Conservation (phyloP, 768 basidiomycete species). For the Termitomyces sp. region DNA sequence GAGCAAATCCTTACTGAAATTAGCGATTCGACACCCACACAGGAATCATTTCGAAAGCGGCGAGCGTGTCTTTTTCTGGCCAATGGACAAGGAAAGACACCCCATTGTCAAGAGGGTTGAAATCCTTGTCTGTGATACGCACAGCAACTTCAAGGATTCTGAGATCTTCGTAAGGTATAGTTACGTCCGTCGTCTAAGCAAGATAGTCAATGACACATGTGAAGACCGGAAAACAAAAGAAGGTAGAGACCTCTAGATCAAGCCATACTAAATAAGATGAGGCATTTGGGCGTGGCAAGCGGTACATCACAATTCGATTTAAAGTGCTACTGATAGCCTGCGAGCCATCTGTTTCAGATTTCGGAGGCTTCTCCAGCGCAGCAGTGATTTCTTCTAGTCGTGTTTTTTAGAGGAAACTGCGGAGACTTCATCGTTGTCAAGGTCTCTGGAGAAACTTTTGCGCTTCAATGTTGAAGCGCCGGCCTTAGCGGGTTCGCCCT, state of each 20-base stretch:
- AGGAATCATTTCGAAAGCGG: neutral
- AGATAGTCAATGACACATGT: neutral
- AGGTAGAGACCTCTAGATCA: neutral
- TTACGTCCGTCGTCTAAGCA: neutral
- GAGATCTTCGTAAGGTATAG: neutral
- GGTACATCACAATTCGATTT: neutral
- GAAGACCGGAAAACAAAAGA: neutral
- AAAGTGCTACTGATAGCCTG: neutral
- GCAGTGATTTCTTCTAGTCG: neutral
- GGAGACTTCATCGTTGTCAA: neutral
- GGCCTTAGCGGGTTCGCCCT: neutral
- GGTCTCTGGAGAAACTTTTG: neutral
- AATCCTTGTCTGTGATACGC: constrained; percentile 7
- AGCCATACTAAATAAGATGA: neutral
- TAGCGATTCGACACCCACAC: neutral
- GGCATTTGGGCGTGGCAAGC: neutral
- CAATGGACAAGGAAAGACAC: constrained; percentile 7
- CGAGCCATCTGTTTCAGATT: too few species aligned
- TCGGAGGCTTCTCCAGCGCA: neutral
- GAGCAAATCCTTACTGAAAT: neutral
- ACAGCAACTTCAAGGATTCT: constrained; percentile 7
- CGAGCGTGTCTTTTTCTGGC: neutral
- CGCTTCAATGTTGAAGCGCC: neutral
- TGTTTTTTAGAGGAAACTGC: neutral
- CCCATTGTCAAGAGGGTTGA: constrained; percentile 1